phyloP scores from a whole-genome alignment of 768 basidiomycete genomes.

The Leucosporidium scottii region DNA sequence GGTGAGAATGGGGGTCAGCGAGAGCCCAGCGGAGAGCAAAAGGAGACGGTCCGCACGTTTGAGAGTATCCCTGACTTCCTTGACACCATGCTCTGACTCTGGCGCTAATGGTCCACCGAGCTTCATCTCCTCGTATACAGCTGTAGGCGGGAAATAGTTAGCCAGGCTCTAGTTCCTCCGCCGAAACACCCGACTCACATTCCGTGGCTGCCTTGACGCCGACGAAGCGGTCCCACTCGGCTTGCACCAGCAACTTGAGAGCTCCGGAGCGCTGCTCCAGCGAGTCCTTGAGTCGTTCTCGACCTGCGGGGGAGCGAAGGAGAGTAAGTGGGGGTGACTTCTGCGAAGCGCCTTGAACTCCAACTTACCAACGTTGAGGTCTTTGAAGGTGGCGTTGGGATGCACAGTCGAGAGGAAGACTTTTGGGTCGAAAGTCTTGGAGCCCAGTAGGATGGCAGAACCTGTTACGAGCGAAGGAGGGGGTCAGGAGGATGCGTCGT shows the following conservation, averaged over 20 bases:
- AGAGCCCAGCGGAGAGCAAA: neutral
- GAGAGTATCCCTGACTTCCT: slow-evolving; percentile 70
- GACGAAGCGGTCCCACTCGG: slow-evolving; percentile 96
- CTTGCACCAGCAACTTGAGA: slow-evolving; percentile 88
- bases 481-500: neutral
- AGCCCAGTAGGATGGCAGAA: slow-evolving; percentile 71
- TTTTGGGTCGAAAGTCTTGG: slow-evolving; percentile 94
- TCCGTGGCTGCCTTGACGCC: slow-evolving; percentile 96
- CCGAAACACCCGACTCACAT: slow-evolving; percentile 48
- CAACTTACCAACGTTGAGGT: slow-evolving; percentile 66
- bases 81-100: slow-evolving; percentile 72
- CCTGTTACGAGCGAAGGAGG: slow-evolving; percentile 16
- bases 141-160: slow-evolving; percentile 45
- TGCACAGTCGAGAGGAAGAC: slow-evolving; percentile 83
- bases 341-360: too few relatives aligned
- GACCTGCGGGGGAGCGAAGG: neutral
- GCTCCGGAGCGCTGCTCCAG: slow-evolving; percentile 89
- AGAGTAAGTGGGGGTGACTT: too few relatives aligned
- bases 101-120: slow-evolving; percentile 66
- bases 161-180: neutral
- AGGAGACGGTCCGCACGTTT: slow-evolving; percentile 55
- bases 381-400: slow-evolving; percentile 90
- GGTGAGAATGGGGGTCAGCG: neutral
- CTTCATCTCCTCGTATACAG: slow-evolving; percentile 84
- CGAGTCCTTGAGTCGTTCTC: slow-evolving; percentile 45